Evolutionary conservation across 257 asterid genomes (phyloP), one percentile per base, ranked within the genome.

Genomic region (Jasminum sambac): DNA sequence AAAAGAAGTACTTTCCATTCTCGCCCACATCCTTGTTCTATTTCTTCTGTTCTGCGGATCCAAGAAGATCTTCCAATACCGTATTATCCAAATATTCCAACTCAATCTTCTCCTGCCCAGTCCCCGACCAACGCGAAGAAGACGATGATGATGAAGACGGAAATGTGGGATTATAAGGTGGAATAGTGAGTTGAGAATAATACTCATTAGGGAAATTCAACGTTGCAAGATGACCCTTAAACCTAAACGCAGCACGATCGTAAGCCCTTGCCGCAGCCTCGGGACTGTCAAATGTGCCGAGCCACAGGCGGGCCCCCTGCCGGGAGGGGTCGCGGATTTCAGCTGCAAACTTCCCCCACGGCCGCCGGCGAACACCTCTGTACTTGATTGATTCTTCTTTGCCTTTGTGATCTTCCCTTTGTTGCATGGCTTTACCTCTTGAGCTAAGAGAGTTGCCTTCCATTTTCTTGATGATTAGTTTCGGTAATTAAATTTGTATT

Each of bases 321-420:
- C 82, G 82, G 0, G 82, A 80, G 3, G 95, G 89, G 36, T 88
- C 89, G 0, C 95, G 90, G 57, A 88, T 88, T 87, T 88, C 95
- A 19, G 95, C 90, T 40, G 92, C 95, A 2, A 76, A 86, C 63
- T 86, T 88, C 25, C 92, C 92, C 92, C 92, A 86, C 0, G 92
- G 87, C 67, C 90, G 77, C 69, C 76, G 77, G 46, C 92, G 70
- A 1, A 86, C 90, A 13, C 92, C 95, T 0, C 91, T 87, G 63
- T 52, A 88, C 17, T 79, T 80, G 14, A 69, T 70, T 30, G 36
- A 30, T n/a, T 86, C 89, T 0, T 80, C 88, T 23, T 77, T 73
- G 21, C 72, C 66, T 60, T 72, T 77, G n/a, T n/a, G n/a, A 0
- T 82, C 78, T 8, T 81, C 87, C 79, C 69, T 77, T 7, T 72